phyloP scores from a whole-genome alignment of 169 alveolate species.

The Eimeria tenella region DNA sequence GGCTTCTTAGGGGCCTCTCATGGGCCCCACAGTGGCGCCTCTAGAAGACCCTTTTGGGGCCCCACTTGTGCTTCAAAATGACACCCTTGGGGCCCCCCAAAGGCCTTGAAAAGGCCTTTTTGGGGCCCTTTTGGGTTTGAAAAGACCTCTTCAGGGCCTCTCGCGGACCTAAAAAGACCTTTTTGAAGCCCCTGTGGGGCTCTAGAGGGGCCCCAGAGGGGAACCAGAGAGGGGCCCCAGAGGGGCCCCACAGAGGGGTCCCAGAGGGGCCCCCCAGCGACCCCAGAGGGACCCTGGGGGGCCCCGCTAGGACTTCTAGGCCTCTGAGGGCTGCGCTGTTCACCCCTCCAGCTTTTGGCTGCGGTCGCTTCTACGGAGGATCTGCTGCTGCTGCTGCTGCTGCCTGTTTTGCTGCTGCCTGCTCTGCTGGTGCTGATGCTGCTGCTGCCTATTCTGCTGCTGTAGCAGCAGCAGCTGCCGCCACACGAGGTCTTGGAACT shows the following conservation, averaged over 20 bases:
- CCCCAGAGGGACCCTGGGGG: background rate
- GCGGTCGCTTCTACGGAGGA: background rate
- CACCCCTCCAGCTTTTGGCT: background rate
- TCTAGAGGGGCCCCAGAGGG: too few relatives aligned
- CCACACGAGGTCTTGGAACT: slow-evolving; percentile 43
- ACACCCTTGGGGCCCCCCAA: background rate
- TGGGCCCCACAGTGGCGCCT: background rate
- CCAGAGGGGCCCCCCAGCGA: too few relatives aligned
- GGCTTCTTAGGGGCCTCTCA: background rate
- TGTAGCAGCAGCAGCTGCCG: slow-evolving; percentile 42
- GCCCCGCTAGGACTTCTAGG: background rate
- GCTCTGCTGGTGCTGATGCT: background rate
- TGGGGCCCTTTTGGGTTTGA: background rate
- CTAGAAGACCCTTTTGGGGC: background rate
- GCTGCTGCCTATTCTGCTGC: slow-evolving; percentile 10
- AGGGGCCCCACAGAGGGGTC: background rate
- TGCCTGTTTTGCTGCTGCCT: background rate
- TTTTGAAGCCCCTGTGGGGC: too few relatives aligned
- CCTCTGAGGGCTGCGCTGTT: too few relatives aligned
- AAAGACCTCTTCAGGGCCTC: background rate
- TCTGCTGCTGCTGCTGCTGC: background rate
- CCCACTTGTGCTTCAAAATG: background rate
- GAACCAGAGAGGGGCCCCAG: background rate
- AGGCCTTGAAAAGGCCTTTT: background rate
- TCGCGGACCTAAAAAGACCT: background rate